Conservation (phyloP, 768 basidiomycete genomes). For the Coprinellus micaceus region DNA sequence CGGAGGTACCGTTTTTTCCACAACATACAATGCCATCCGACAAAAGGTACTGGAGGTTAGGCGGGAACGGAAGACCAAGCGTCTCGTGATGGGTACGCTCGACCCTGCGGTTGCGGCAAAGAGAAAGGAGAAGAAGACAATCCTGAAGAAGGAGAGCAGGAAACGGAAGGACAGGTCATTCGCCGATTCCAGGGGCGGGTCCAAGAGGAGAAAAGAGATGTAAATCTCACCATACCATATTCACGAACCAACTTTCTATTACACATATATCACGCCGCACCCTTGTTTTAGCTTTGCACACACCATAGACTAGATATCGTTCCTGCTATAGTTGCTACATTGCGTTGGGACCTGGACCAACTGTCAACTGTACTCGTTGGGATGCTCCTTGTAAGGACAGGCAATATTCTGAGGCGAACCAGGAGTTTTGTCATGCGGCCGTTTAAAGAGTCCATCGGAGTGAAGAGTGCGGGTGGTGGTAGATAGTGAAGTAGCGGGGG, state of each 20-base stretch:
- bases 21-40: slow-evolving; percentile 75
- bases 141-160: slow-evolving; percentile 78
- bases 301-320: too few relatives aligned
- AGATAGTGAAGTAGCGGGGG: too few relatives aligned
- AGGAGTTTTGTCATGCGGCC: too few relatives aligned
- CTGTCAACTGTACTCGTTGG: too few relatives aligned
- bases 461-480: too few relatives aligned
- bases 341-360: too few relatives aligned
- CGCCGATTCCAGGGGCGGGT: background rate
- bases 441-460: too few relatives aligned
- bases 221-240: background rate
- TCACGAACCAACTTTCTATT: background rate
- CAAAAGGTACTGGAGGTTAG: slow-evolving; percentile 64
- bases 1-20: slow-evolving; percentile 80
- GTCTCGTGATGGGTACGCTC: slow-evolving; percentile 56
- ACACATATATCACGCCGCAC: too few relatives aligned
- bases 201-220: slow-evolving; percentile 3
- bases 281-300: too few relatives aligned
- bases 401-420: too few relatives aligned
- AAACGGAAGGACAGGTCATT: slow-evolving; percentile 67
- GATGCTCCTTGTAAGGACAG: too few relatives aligned
- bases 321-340: too few relatives aligned
- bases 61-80: slow-evolving; percentile 65
- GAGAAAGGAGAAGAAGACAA: slow-evolving; percentile 67
- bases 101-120: slow-evolving; percentile 77